phyloP scores from a whole-genome alignment of 192 early-diverging fungal genomes.

The Martensiomyces pterosporus region DNA sequence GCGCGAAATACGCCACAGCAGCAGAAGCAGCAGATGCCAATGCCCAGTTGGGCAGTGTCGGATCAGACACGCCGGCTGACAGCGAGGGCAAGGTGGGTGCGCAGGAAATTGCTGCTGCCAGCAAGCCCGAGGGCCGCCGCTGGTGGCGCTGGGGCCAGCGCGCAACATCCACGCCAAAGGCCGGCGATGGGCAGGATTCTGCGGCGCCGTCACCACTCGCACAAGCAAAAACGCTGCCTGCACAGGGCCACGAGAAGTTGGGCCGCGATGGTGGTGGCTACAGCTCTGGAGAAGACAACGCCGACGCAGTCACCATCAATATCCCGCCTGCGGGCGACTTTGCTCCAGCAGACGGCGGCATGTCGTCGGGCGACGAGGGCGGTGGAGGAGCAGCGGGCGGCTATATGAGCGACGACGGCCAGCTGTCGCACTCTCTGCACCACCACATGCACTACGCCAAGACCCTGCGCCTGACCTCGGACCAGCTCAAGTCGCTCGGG shows the following conservation, averaged over 20 bases:
- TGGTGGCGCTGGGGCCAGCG: constrained; percentile 44
- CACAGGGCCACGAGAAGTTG: neutral
- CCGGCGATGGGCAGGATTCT: too few species aligned
- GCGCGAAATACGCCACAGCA: neutral
- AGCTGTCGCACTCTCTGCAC: constrained; percentile 14
- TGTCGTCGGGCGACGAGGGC: constrained; percentile 14
- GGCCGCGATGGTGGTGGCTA: too few species aligned
- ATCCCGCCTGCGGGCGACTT: constrained; percentile 11
- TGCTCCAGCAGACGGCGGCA: constrained; percentile 4
- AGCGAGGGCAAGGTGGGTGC: too few species aligned
- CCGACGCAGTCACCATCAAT: constrained; percentile 2
- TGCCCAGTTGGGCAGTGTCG: too few species aligned
- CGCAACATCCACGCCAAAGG: constrained; percentile 4
- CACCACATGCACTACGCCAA: constrained; percentile 69
- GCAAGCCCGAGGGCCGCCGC: constrained; percentile 23
- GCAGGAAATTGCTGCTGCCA: neutral
- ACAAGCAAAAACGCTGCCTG: neutral
- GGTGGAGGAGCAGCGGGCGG: constrained; percentile 2
- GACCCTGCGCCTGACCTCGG: constrained; percentile 84
- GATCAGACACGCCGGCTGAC: too few species aligned
- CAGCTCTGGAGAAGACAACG: too few species aligned
- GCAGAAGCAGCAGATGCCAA: neutral
- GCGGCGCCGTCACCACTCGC: too few species aligned
- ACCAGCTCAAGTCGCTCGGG: constrained; percentile 77
- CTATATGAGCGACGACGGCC: constrained; percentile 37